phyloP scores from a whole-genome alignment of 2,329 filamentous ascomycete species.

The Botryotinia globosa region DNA sequence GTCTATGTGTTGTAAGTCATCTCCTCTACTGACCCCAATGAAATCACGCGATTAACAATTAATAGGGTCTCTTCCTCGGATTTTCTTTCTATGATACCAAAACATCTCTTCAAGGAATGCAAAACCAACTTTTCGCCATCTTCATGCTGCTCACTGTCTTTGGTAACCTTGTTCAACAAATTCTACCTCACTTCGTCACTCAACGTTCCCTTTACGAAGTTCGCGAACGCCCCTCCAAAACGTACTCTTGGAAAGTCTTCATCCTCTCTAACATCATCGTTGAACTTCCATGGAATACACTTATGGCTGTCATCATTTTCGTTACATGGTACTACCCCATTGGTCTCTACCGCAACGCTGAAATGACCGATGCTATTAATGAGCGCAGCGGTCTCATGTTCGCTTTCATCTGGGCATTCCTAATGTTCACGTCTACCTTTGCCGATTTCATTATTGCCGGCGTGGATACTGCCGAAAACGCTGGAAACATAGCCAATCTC shows the following conservation, averaged over 20 bases:
- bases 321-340: slow-evolving; percentile 85
- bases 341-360: slow-evolving; percentile 65
- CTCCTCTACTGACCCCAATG: neutral
- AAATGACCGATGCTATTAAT: slow-evolving; percentile 54
- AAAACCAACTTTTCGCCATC: slow-evolving; percentile 70
- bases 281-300: slow-evolving; percentile 76
- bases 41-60: neutral
- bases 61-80: slow-evolving; percentile 58
- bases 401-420: slow-evolving; percentile 70
- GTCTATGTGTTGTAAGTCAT: slow-evolving; percentile 26
- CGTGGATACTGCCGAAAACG: slow-evolving; percentile 71
- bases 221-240: slow-evolving; percentile 72
- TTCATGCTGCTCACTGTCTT: slow-evolving; percentile 76
- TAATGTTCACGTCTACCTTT: slow-evolving; percentile 80
- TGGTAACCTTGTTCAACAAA: slow-evolving; percentile 71
- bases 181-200: slow-evolving; percentile 68
- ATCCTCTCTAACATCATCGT: slow-evolving; percentile 73
- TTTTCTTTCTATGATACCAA: slow-evolving; percentile 68
- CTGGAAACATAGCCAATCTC: slow-evolving; percentile 73
- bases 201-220: slow-evolving; percentile 57
- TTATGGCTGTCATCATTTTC: slow-evolving; percentile 73
- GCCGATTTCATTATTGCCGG: slow-evolving; percentile 75
- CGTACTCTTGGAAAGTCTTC: slow-evolving; percentile 71
- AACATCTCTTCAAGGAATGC: slow-evolving; percentile 59
- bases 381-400: slow-evolving; percentile 78